Evolutionary conservation across 1,284 basidiomycete species (phyloP), one percentile per base, ranked within the genome.

Genomic region (Calocybe gambosa): DNA sequence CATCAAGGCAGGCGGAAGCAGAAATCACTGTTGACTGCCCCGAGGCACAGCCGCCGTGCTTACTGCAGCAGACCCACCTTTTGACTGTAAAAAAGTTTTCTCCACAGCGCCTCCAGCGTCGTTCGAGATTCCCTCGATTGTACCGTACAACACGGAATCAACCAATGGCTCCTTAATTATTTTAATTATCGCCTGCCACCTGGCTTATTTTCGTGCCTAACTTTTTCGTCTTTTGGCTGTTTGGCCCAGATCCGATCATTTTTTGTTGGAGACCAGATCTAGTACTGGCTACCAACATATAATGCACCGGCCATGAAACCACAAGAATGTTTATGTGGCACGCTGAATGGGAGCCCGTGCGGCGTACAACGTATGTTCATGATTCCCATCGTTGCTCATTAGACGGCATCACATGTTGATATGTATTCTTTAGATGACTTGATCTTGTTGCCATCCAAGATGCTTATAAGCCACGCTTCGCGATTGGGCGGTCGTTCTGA

Each of bases 1-100:
- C 48, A 49, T 49, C 52, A 54, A 48, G 45, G 37, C 40, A 41
- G 44, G 46, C 52, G 51, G 55, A 51, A 50, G 52, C 49, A 54
- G 52, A 38, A 51, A 54, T 45, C 28, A 40, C 45, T 46, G 45
- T 29, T n/a, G 10, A n/a, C n/a, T 44, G 45, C 46, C 55, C 44
- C n/a, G 49, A 37, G 35, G 35, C 50, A 54, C 50, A 46, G 54
- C 56, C 51, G 46, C 26, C 25, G 28, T 50, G 45, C 47, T 43
- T 21, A 40, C 25, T 42, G 35, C 16, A 12, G n/a, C 34, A 35
- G 34, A 56, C 55, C 51, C 34, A 54, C 55, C 50, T 52, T 47
- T 33, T 42, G 7, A 52, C 52, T 43, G 37, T 44, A 39, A 5
- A 5, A 26, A 5, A 16, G 6, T 16, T 12, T 37, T 23, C 18